Evolutionary conservation across 2,329 filamentous ascomycete species (phyloP), one percentile per base, ranked within the genome.

Genomic region (Septoria linicola): DNA sequence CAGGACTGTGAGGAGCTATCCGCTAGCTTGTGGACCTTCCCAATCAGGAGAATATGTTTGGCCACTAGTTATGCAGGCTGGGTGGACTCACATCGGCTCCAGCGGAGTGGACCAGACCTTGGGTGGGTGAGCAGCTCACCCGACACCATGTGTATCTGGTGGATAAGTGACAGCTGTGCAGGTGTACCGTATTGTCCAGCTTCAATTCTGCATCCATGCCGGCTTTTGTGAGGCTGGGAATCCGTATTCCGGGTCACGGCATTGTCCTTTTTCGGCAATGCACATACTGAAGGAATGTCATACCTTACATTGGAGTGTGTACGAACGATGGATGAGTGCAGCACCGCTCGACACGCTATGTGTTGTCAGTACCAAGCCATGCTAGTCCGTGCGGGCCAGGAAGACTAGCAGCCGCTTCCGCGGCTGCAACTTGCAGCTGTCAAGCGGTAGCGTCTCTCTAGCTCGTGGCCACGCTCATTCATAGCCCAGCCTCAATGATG

Each of bases 341-440:
- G 41, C 41, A 44, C 30, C 31, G 41, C 41, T 35, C 41, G 34
- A n/a, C n/a, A 30, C 41, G 41, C 41, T 44, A 44, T 44, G 41
- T 44, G 41, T 44, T 44, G 41, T 44, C 41, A 44, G 16, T n/a
- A 44, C 13, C 16, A 44, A 27, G 23, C 23, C 23, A 27, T 5
- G 10, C 23, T 27, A 27, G 23, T 31, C 41, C 41, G 34, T 44
- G 41, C 27, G 20, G 32, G 30, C 20, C 31, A 19, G 27, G 31
- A 27, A 35, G 30, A 25, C 30, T 30, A 25, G 34, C 34, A 31
- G 7, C 31, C 41, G 41, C 21, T 44, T 16, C 41, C 41, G 41
- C 27, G 27, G 41, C 30, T 17, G 31, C 34, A 44, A 20, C 41
- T 27, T 21, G 17, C 17, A 44, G 31, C 27, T 21, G 41, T 35